Conservation (phyloP, 1,284 basidiomycete genomes). For the Leccinum proximum region DNA sequence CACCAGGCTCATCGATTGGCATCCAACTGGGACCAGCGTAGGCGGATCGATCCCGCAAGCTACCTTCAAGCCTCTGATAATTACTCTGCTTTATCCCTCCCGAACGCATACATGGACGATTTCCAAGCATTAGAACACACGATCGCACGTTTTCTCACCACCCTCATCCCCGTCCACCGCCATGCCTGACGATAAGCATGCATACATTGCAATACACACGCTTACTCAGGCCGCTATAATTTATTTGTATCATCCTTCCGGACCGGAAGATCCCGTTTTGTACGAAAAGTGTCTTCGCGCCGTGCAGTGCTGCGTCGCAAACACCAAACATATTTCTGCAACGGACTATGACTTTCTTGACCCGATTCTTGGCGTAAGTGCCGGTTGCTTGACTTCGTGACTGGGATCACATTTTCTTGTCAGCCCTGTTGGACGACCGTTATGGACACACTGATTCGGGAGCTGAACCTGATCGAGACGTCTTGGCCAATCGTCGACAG, state of each 20-base stretch:
- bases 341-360: constrained; percentile 67
- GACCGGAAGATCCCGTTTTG: constrained; percentile 52
- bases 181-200: constrained; percentile 55
- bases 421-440: constrained; percentile 71
- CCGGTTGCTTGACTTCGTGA: constrained; percentile 5
- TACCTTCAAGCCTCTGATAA: constrained; percentile 16
- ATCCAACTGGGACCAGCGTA: constrained; percentile 57
- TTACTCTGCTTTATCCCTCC: constrained; percentile 38
- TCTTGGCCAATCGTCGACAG: constrained; percentile 58
- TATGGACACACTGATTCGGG: constrained; percentile 61
- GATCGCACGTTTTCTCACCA: constrained; percentile 57
- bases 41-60: constrained; percentile 26
- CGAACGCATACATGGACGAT: constrained; percentile 50
- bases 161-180: constrained; percentile 54
- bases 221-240: constrained; percentile 68
- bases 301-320: constrained; percentile 51
- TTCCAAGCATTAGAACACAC: constrained; percentile 58
- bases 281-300: constrained; percentile 65
- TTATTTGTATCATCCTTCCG: constrained; percentile 59
- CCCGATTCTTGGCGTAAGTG: constrained; percentile 68
- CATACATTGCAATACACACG: constrained; percentile 57
- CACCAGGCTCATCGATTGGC: constrained; percentile 61
- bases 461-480: constrained; percentile 54
- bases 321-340: constrained; percentile 60
- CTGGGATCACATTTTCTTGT: constrained; percentile 7